Percentiles rank a stretch among this genome's conserved stretches.
Evolutionary conservation across 768 basidiomycete species (phyloP).

Genomic region (Chiua virens): DNA sequence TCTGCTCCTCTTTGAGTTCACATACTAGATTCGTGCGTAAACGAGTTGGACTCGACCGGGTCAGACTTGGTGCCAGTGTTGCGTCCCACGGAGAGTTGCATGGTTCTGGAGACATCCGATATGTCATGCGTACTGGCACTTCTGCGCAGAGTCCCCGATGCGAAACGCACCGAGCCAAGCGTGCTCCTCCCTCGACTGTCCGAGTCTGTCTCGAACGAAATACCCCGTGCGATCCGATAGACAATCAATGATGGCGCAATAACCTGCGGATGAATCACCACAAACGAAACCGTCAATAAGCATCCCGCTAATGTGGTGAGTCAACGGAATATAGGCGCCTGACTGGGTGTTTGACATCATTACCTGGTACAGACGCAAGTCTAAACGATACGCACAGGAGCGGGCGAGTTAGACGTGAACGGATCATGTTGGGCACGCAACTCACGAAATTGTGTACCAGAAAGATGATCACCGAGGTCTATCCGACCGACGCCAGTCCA

Average conservation of each 20-base stretch:
- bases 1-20: conserved; percentile 5
- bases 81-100: neutral
- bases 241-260: conserved; percentile 22
- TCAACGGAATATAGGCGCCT: no score
- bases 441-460: no score
- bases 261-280: neutral
- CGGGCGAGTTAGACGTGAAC: no score
- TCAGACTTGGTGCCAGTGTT: conserved; percentile 5
- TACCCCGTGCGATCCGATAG: conserved; percentile 19
- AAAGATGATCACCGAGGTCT: no score
- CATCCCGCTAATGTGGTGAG: no score
- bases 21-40: conserved; percentile 4
- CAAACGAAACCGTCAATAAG: no score
- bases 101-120: conserved; percentile 8
- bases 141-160: neutral
- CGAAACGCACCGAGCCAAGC: conserved; percentile 11
- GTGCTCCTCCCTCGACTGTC: neutral
- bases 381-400: no score
- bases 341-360: no score
- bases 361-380: no score
- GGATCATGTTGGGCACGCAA: no score
- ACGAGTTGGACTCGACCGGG: conserved; percentile 1
- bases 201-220: conserved; percentile 20
- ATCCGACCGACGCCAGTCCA: no score
- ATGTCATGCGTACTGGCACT: neutral